These are phyloP conservation scores for Salix viminalis DNA, from an alignment of 345 rosid genomes.

Conservation along the genomic window DNA sequence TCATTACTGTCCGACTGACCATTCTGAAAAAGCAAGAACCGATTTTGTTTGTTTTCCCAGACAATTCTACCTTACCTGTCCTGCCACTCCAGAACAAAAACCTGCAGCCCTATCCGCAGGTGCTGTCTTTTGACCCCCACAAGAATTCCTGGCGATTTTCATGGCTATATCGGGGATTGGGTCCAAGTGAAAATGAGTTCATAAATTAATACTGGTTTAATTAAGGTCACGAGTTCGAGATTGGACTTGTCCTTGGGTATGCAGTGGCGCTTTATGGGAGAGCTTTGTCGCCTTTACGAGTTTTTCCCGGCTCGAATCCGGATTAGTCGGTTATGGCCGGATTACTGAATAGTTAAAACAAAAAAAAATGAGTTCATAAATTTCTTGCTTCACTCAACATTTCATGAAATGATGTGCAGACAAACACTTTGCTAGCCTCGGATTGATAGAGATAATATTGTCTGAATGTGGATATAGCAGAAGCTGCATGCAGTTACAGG, in stretches of 20 bases:
- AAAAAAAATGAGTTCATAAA: too few species aligned
- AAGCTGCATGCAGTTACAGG: not conserved
- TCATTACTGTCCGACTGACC: conserved; percentile 25
- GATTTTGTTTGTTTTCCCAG: conserved; percentile 38
- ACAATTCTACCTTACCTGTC: conserved; percentile 40
- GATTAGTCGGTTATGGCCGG: too few species aligned
- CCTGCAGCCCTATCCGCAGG: conserved; percentile 17
- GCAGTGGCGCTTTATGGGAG: too few species aligned
- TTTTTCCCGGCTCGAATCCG: too few species aligned
- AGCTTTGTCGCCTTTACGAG: too few species aligned
- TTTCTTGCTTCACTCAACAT: too few species aligned
- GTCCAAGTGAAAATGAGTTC: conserved; percentile 17
- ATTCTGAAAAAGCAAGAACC: conserved; percentile 8
- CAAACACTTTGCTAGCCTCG: too few species aligned
- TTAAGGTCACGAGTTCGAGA: too few species aligned
- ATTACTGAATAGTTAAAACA: too few species aligned
- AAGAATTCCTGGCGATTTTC: conserved; percentile 37
- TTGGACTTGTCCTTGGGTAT: too few species aligned
- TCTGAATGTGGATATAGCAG: not conserved
- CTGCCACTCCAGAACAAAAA: conserved; percentile 37
- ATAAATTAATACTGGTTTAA: too few species aligned
- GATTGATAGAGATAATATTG: not conserved
- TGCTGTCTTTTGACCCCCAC: conserved; percentile 19
- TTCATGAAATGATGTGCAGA: not conserved
- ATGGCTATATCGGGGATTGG: conserved; percentile 16